Base-by-base conservation (phyloP, 768 basidiomycete genomes). In the Podaxis rugospora region DNA sequence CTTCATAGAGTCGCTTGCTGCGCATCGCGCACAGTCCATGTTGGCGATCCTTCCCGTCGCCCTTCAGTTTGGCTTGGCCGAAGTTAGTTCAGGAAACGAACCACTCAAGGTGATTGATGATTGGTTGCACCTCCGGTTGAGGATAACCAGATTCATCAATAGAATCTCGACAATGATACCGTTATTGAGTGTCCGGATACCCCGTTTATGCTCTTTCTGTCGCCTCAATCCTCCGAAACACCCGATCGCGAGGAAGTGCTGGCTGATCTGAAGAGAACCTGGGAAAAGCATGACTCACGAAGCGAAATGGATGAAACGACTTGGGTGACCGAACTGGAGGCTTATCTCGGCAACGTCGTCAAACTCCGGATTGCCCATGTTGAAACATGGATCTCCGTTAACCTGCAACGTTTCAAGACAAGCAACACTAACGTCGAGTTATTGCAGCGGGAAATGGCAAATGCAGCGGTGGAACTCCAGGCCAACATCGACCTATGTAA, bases 81-180 rank as follows among this genome's bases (percentile, higher is more conserved):
- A 83, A 49, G 62, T 76, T 10, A 72, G 78, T 5, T 79, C 83
- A 0, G 76, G 78, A 18, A 64, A 52, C 2, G 84, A 85, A 62
- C 78, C 75, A 1, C 67, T 87, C 27, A 85, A 82, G 75, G 86
- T 84, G 21, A 18, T 54, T 55, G 32, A 28, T 28, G 27, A 28
- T 32, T 32, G 7, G 32, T 32, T 32, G 32, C 32, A 32, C 9
- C 7, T 6, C 6, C 6, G 32, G 32, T 7, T 1, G 32, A 32
- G 32, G 6, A 32, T 32, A 32, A 32, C 7, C 1, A 32, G 32
- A 9, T 7, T 32, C 42, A n/a, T 57, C 51, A 32, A 32, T 28
- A 84, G 85, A 84, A 85, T 65, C 66, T 85, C 51, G 84, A 86
- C 59, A 82, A 78, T 5, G 81, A 83, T 58, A 51, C 66, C 4